A percentile compares a stretch with the other conserved stretches of the same genome.
Conservation (phyloP, 192 early-diverging fungal genomes). For the Entophlyctis helioformis region DNA sequence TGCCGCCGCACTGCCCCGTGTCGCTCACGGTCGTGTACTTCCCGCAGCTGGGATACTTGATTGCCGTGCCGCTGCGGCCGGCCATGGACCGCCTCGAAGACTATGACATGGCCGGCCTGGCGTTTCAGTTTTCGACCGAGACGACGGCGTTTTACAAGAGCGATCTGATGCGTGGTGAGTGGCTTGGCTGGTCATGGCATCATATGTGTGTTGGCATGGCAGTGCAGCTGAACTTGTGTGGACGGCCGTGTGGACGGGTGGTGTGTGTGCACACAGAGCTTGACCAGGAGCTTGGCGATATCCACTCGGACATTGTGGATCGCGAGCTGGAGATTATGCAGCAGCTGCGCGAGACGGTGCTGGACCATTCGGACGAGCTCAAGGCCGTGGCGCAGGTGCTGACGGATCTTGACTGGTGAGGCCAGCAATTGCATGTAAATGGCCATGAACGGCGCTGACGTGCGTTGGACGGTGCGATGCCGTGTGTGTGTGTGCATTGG, state of each 20-base stretch:
- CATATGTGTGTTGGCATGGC: too few species aligned
- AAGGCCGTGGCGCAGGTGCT: conserved; percentile 20
- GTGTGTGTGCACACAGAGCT: conserved; percentile 34
- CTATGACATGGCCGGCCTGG: conserved; percentile 24
- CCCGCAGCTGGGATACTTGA: conserved; percentile 66
- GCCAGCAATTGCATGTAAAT: too few species aligned
- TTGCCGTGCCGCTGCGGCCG: conserved; percentile 48
- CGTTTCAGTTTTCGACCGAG: conserved; percentile 51
- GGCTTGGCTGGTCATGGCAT: background rate
- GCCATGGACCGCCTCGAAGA: conserved; percentile 31
- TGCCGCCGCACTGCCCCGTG: conserved; percentile 39
- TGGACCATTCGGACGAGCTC: conserved; percentile 26
- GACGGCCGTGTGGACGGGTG: background rate
- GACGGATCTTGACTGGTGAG: conserved; percentile 64
- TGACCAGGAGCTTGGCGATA: conserved; percentile 70
- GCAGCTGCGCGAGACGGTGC: conserved; percentile 44
- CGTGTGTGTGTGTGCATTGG: background rate
- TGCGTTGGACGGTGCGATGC: background rate
- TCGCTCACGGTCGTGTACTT: conserved; percentile 65
- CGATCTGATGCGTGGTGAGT: conserved; percentile 29
- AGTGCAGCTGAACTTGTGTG: background rate
- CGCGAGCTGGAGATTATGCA: conserved; percentile 76
- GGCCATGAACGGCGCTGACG: too few species aligned
- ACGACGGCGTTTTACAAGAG: conserved; percentile 64
- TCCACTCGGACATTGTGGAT: conserved; percentile 75